A percentile compares a stretch with the other conserved stretches of the same genome.
Conservation (phyloP, 1,284 basidiomycete species). For the Vanrija pseudolonga region DNA sequence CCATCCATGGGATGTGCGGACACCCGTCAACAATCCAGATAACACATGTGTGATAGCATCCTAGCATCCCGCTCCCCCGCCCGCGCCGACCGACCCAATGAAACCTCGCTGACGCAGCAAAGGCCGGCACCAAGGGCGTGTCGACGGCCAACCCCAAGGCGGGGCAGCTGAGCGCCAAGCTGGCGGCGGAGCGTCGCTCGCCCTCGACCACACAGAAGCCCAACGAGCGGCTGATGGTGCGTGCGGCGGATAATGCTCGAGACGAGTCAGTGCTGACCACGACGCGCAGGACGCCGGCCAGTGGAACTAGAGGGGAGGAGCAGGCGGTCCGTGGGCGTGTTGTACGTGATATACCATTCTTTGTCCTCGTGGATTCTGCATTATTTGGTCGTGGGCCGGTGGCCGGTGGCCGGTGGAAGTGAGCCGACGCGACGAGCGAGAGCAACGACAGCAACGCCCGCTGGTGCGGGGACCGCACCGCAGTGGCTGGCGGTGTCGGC, state of each 20-base stretch:
- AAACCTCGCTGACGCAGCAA: conserved; percentile 5
- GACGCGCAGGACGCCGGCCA: conserved; percentile 15
- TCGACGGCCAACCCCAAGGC: conserved; percentile 40
- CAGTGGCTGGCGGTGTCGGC: no score
- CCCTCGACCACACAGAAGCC: background rate
- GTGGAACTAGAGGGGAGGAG: conserved; percentile 12
- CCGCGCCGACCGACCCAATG: background rate
- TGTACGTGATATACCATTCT: background rate
- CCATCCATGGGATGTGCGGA: background rate
- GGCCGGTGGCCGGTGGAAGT: no score
- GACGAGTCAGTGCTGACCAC: background rate
- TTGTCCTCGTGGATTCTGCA: background rate
- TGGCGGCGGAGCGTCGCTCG: conserved; percentile 29
- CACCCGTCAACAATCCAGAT: background rate
- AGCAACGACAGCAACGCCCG: no score
- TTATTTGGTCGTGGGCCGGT: background rate
- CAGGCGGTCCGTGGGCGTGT: background rate
- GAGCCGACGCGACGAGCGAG: no score
- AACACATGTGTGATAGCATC: background rate
- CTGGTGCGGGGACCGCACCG: background rate
- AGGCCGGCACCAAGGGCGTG: conserved; percentile 45
- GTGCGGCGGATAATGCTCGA: no score
- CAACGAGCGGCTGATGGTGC: conserved; percentile 45
- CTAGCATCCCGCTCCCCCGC: background rate
- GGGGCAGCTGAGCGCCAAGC: conserved; percentile 42